These are phyloP conservation scores for Colletotrichum spinosum DNA, from an alignment of 2,329 filamentous ascomycete species.

Conservation along the genomic window DNA sequence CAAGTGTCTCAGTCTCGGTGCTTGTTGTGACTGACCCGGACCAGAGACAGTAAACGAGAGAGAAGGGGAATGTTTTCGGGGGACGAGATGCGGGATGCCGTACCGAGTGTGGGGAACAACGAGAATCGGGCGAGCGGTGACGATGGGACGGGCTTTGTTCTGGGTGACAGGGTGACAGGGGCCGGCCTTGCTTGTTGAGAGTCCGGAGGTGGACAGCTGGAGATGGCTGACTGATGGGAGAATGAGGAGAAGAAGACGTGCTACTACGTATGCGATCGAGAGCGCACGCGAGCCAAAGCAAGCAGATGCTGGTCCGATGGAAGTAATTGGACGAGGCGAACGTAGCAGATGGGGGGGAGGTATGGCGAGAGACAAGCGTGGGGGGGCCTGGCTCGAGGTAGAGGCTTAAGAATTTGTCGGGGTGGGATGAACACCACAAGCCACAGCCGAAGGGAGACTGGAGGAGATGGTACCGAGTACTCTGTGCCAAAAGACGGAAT, in stretches of 20 bases:
- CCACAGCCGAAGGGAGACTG: not conserved
- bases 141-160: slow-evolving; percentile 30
- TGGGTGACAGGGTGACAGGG: slow-evolving; percentile 23
- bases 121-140: slow-evolving; percentile 37
- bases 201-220: slow-evolving; percentile 10
- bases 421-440: slow-evolving; percentile 25
- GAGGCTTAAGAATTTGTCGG: slow-evolving; percentile 33
- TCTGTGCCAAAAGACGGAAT: not conserved
- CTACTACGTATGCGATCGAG: slow-evolving; percentile 6
- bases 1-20: slow-evolving; percentile 11
- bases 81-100: slow-evolving; percentile 29
- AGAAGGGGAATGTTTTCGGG: slow-evolving; percentile 32
- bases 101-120: slow-evolving; percentile 27
- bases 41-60: slow-evolving; percentile 12
- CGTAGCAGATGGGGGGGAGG: not conserved
- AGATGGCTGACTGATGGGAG: slow-evolving; percentile 25
- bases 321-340: slow-evolving; percentile 18
- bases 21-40: slow-evolving; percentile 19
- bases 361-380: slow-evolving; percentile 20
- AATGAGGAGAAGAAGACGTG: not conserved
- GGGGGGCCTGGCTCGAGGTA: slow-evolving; percentile 24
- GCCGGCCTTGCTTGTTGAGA: slow-evolving; percentile 23
- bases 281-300: slow-evolving; percentile 32
- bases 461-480: not conserved
- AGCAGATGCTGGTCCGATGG: slow-evolving; percentile 8